These are phyloP conservation scores for Osmanthus fragrans DNA, from an alignment of 257 asterid genomes.

Conservation along the genomic window DNA sequence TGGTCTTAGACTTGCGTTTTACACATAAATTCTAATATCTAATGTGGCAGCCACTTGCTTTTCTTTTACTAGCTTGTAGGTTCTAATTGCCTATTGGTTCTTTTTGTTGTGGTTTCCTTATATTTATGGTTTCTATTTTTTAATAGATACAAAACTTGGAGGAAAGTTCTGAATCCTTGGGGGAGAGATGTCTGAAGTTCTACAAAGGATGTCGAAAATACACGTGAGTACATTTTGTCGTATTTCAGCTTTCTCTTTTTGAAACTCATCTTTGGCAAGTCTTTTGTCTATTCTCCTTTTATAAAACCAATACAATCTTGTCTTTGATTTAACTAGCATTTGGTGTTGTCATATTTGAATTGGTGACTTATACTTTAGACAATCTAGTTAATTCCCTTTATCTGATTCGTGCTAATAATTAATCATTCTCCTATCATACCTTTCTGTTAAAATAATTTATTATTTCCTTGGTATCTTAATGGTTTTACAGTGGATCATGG, in stretches of 20 bases:
- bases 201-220: conserved; percentile 98
- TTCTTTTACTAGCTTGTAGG: conserved; percentile 12
- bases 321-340: not conserved
- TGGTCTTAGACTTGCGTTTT: conserved; percentile 10
- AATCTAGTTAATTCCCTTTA: not conserved
- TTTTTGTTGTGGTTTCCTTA: conserved; percentile 14
- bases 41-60: not conserved
- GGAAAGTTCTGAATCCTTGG: conserved; percentile 87
- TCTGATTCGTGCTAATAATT: not conserved
- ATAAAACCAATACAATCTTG: not conserved
- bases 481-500: not conserved
- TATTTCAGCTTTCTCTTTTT: conserved; percentile 10
- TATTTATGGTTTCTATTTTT: conserved; percentile 18
- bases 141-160: conserved; percentile 89
- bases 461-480: too few species aligned
- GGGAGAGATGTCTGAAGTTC: conserved; percentile 92
- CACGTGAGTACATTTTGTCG: conserved; percentile 62
- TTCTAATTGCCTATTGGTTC: conserved; percentile 13
- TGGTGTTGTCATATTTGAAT: not conserved
- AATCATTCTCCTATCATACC: not conserved
- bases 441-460: too few species aligned
- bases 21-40: conserved; percentile 1
- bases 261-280: not conserved
- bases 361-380: not conserved
- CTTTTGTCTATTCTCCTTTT: not conserved